These are phyloP conservation scores for Annona cherimola DNA, from an alignment of 164 flowering plant species.

Conservation along the genomic window DNA sequence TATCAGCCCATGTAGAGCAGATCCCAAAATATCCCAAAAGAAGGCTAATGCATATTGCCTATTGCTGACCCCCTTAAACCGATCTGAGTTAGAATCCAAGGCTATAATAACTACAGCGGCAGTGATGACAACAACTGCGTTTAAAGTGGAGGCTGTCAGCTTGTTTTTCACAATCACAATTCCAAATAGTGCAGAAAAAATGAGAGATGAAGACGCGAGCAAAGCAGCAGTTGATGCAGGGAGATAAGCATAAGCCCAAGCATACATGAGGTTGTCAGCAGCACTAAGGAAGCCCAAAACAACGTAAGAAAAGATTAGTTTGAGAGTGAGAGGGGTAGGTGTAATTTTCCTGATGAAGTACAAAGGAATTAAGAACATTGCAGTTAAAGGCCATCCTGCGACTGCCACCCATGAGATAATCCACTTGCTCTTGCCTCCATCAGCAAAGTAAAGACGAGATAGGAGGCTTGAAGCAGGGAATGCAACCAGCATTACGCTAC, in stretches of 20 bases:
- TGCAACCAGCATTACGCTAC: slow-evolving; percentile 73
- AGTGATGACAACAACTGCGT: slow-evolving; percentile 68
- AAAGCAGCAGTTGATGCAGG: slow-evolving; percentile 93
- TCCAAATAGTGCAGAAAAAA: slow-evolving; percentile 78
- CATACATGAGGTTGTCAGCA: slow-evolving; percentile 84
- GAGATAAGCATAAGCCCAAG: slow-evolving; percentile 86
- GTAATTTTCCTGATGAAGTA: slow-evolving; percentile 35
- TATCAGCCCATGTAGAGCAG: slow-evolving; percentile 90
- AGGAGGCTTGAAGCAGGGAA: slow-evolving; percentile 86
- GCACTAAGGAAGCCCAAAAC: slow-evolving; percentile 77
- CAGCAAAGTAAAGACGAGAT: slow-evolving; percentile 70
- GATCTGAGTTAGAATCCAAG: slow-evolving; percentile 78
- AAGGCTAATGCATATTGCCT: slow-evolving; percentile 65
- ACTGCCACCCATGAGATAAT: slow-evolving; percentile 94
- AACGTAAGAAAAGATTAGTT: slow-evolving; percentile 53
- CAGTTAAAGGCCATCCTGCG: slow-evolving; percentile 86
- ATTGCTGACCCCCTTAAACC: slow-evolving; percentile 39
- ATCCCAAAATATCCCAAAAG: slow-evolving; percentile 73
- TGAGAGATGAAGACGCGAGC: slow-evolving; percentile 68
- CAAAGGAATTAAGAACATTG: slow-evolving; percentile 46
- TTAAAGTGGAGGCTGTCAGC: slow-evolving; percentile 48
- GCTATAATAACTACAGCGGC: slow-evolving; percentile 76
- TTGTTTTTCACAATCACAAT: slow-evolving; percentile 62
- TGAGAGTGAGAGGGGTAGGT: slow-evolving; percentile 54
- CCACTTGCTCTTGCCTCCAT: slow-evolving; percentile 94